Evolutionary conservation across 768 basidiomycete genomes (phyloP).

Genomic region (Lentinula boryana): DNA sequence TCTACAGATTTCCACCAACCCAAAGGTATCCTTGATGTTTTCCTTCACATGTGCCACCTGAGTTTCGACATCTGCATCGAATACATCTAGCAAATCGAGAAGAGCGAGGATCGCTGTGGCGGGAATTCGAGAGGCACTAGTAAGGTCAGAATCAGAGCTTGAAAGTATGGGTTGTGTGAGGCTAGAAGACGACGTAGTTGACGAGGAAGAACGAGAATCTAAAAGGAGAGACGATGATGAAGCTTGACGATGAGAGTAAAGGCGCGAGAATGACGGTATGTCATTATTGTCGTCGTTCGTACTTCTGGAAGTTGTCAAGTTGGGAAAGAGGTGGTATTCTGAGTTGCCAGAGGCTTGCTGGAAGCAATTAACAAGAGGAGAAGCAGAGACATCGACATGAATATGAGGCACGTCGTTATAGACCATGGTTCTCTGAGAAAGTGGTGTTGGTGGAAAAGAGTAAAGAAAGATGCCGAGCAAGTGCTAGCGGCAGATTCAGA

Average conservation of each 20-base stretch:
- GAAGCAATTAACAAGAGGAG: background rate
- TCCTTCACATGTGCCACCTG: conserved; percentile 17
- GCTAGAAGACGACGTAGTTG: background rate
- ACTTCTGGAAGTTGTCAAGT: background rate
- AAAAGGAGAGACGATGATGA: background rate
- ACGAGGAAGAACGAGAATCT: background rate
- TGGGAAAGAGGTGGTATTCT: background rate
- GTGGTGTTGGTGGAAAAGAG: background rate
- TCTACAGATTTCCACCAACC: conserved; percentile 15
- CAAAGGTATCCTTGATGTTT: conserved; percentile 16
- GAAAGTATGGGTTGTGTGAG: background rate
- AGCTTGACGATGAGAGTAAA: background rate
- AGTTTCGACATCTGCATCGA: conserved; percentile 25
- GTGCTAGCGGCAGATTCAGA: background rate
- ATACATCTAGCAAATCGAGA: conserved; percentile 25
- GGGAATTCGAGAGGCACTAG: conserved; percentile 9
- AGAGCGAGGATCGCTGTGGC: conserved; percentile 21
- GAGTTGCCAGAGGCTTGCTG: background rate
- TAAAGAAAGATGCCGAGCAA: background rate
- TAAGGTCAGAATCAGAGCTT: conserved; percentile 2
- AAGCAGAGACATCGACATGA: background rate
- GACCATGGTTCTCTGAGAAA: conserved; percentile 7
- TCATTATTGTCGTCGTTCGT: background rate
- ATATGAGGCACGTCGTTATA: conserved; percentile 7
- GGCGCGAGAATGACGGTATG: background rate